Evolutionary conservation across 192 early-diverging fungal species (phyloP).

Genomic region (Coemansia sp.): DNA sequence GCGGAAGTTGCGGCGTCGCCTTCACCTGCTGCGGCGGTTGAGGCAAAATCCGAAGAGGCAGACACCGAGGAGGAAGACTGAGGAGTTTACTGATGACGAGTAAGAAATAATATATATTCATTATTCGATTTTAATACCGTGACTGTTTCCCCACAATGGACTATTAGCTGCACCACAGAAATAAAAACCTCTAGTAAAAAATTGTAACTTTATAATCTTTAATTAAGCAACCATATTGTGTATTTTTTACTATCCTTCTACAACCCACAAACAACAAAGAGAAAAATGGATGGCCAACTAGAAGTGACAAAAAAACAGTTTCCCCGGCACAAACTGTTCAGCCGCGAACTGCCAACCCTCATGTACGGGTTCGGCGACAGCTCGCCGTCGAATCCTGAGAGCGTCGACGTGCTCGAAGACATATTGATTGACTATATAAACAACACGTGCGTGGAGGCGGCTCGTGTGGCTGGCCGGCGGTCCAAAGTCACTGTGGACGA

Average conservation of each 20-base stretch:
- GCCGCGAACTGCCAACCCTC: slow-evolving; percentile 40
- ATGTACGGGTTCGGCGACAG: slow-evolving; percentile 52
- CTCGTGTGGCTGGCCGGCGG: slow-evolving; percentile 27
- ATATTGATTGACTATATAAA: slow-evolving; percentile 54
- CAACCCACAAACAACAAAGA: no score
- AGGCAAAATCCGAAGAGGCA: not conserved
- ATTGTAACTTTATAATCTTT: no score
- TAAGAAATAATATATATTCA: no score
- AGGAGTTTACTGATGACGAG: no score
- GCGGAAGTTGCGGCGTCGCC: slow-evolving; percentile 12
- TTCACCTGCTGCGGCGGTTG: not conserved
- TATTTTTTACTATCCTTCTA: no score
- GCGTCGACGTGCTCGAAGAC: slow-evolving; percentile 51
- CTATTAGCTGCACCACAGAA: no score
- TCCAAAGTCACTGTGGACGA: slow-evolving; percentile 41
- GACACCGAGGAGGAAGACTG: no score
- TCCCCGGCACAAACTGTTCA: slow-evolving; percentile 45
- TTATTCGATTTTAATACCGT: no score
- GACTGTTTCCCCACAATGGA: no score
- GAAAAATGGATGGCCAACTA: slow-evolving; percentile 39
- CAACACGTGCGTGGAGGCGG: slow-evolving; percentile 42
- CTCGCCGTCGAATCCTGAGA: slow-evolving; percentile 23
- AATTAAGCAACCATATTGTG: no score
- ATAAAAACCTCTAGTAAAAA: no score
- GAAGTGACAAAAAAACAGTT: slow-evolving; percentile 51